Base-by-base conservation (phyloP, 176 grass and related monocot genomes). In the Triticum urartu region DNA sequence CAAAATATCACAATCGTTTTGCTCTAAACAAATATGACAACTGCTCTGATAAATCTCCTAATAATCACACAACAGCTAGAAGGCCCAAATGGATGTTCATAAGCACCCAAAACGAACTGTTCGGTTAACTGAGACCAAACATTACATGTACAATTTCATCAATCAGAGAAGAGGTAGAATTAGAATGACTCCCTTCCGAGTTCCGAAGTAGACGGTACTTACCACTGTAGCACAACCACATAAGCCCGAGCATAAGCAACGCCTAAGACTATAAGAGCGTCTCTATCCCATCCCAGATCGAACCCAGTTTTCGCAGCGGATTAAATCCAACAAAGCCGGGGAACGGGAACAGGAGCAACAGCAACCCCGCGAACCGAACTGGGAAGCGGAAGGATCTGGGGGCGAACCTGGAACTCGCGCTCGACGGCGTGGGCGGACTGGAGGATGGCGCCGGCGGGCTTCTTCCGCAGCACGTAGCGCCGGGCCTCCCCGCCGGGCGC, bases 361-460 rank as follows among this genome's bases (percentile, higher is more conserved):
- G 11, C n/a, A 8, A 61, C 33, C 20, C 63, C 21, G 35, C 28
- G 22, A 82, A 83, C 11, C 21, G 38, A 32, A 73, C 0, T 12
- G 26, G 20, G 48, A 33, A 22, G 34, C 5, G n/a, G 11, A 68
- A 18, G 11, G 73, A 66, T 30, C 66, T 5, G 35, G 54, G 54
- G 2, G 7, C 54, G 54, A 36, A 95, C 97, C 94, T 92, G 79
- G 84, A 87, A 99, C 87, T 99, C 97, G 80, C 97, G 89, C 79
- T 96, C 94, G 40, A 99, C 87, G 50, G 94, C 94, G 79, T 99
- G 94, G 42, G 97, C 94, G 42, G 97, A 99, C 88, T 94, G 88
- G 90, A 99, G 92, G 89, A 96, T 90, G 78, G 83, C 56, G 5
- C 90, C 94, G 15, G 94, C 83, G 26, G 94, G 97, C 71, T 96